Evolutionary conservation across 257 asterid species (phyloP).

Genomic region (Solanum stenotomum): DNA sequence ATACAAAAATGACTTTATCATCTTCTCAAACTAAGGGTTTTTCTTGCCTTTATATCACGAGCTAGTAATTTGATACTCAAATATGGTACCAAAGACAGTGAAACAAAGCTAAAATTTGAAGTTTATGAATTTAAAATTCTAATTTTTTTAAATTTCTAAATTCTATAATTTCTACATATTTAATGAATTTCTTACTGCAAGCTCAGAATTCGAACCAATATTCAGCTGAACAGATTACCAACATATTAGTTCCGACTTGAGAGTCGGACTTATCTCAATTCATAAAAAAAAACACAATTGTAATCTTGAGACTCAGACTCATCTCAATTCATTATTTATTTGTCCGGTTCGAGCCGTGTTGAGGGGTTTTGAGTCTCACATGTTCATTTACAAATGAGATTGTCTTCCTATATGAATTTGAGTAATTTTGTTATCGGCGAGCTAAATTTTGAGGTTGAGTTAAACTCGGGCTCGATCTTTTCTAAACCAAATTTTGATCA

Average conservation of each 20-base stretch:
- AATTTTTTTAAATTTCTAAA: neutral
- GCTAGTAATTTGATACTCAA: neutral
- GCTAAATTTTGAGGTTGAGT: neutral
- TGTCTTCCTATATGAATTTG: neutral
- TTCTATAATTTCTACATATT: too few species aligned
- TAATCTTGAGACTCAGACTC: neutral
- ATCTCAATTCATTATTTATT: neutral
- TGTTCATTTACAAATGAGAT: neutral
- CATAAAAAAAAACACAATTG: neutral
- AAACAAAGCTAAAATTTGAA: rapidly evolving
- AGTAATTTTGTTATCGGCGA: neutral
- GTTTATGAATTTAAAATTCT: neutral
- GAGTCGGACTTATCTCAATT: neutral
- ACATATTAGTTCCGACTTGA: neutral
- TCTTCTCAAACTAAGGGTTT: neutral
- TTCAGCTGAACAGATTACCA: neutral
- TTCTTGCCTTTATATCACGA: neutral
- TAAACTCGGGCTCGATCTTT: neutral
- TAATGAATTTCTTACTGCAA: neutral
- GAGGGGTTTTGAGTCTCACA: neutral
- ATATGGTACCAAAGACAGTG: neutral
- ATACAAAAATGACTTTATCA: neutral
- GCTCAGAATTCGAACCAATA: rapidly evolving
- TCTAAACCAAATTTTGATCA: neutral
- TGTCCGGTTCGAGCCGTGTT: neutral